Conservation (phyloP, 495 filamentous ascomycete species). For the Neurospora sp. region DNA sequence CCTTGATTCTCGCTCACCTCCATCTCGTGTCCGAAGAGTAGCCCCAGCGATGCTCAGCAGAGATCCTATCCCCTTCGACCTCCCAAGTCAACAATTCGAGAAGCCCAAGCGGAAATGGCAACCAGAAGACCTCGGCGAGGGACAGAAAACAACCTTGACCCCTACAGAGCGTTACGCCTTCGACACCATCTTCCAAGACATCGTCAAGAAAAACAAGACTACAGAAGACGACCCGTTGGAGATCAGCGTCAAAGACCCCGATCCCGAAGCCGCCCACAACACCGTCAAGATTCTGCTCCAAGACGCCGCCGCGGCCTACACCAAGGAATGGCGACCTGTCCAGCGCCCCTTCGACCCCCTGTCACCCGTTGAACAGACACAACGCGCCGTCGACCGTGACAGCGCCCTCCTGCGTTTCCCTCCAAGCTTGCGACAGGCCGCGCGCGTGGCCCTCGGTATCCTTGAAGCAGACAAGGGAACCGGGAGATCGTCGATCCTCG, state of each 20-base stretch:
- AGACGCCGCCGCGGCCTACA: constrained; percentile 18
- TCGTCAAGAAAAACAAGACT: constrained; percentile 12
- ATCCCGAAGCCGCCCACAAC: neutral
- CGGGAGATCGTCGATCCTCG: neutral
- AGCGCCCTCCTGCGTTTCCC: constrained; percentile 32
- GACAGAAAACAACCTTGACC: constrained; percentile 42
- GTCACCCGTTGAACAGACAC: constrained; percentile 6
- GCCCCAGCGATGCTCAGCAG: neutral
- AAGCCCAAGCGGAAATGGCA: neutral
- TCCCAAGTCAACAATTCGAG: constrained; percentile 8
- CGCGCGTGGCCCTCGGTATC: constrained; percentile 24
- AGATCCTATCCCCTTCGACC: constrained; percentile 32
- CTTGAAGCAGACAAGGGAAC: constrained; percentile 10
- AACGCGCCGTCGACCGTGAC: constrained; percentile 15
- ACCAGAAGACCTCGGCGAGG: constrained; percentile 6
- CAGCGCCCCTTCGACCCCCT: constrained; percentile 5
- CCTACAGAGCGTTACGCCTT: constrained; percentile 44
- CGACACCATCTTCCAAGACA: constrained; percentile 48
- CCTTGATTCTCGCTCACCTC: neutral
- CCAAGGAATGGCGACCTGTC: constrained; percentile 4
- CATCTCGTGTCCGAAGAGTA: neutral
- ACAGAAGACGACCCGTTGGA: neutral
- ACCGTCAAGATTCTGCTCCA: constrained; percentile 25
- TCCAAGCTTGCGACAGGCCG: constrained; percentile 27
- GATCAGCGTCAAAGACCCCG: neutral